Conservation (phyloP, 2,329 filamentous ascomycete genomes). For the Cercospora citrullina region DNA sequence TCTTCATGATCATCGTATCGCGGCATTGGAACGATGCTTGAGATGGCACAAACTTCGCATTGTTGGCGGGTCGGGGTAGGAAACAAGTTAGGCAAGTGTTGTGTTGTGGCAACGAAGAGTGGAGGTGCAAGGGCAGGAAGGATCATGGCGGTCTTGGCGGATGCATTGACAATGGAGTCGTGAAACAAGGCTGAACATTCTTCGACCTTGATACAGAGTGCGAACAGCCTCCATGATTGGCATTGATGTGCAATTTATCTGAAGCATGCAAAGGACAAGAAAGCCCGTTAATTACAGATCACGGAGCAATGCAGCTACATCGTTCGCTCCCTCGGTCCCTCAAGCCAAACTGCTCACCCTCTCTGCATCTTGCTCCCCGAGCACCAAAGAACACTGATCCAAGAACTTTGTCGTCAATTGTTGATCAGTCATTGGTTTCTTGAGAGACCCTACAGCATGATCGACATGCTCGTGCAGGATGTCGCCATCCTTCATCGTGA, state of each 20-base stretch:
- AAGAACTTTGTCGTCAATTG: constrained; percentile 53
- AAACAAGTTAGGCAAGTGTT: neutral
- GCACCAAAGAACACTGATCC: constrained; percentile 47
- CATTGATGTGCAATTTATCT: neutral
- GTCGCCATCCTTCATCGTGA: constrained; percentile 43
- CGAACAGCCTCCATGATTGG: neutral
- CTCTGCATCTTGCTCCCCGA: constrained; percentile 40
- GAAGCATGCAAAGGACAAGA: neutral
- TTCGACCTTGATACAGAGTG: neutral
- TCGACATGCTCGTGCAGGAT: constrained; percentile 49
- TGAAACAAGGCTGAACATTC: neutral
- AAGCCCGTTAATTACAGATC: neutral
- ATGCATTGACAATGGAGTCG: neutral
- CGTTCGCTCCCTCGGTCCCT: constrained; percentile 23
- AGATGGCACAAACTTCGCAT: neutral
- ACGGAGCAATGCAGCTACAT: constrained; percentile 18
- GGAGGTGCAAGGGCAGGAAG: neutral
- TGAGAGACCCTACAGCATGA: constrained; percentile 54
- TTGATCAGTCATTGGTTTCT: constrained; percentile 50
- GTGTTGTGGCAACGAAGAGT: neutral
- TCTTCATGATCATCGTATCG: neutral
- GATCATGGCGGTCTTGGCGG: neutral
- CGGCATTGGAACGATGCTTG: neutral
- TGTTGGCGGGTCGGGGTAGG: neutral
- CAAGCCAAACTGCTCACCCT: constrained; percentile 31